Base-by-base conservation (phyloP, 2,329 filamentous ascomycete genomes). In the Fusarium anthophilum region DNA sequence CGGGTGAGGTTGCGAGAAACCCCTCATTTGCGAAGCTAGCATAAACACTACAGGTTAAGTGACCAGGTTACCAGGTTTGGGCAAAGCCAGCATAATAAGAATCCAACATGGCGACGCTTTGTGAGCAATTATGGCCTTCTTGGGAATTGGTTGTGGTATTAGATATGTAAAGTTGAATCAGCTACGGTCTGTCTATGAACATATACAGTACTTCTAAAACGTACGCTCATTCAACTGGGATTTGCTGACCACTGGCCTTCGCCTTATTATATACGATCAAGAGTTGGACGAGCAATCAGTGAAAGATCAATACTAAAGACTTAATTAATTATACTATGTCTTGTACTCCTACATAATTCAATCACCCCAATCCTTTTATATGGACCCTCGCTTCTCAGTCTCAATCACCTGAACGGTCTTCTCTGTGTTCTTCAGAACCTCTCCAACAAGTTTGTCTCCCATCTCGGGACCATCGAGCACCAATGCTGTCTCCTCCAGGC, bases 381-480 rank as follows among this genome's bases (percentile, higher is more conserved):
- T 4, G 1, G 56, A 61, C 10, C 28, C 22, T 17, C 28, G 32
- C 45, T 68, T 51, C 35, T 68, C 45, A 15, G 62, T 68, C 45
- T 68, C 65, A 1, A 47, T 26, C 5, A 68, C 63, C 6, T 68
- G 63, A 6, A 61, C 45, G 17, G 39, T 60, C 24, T 68, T 68
- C 14, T 67, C 65, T 0, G 65, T 68, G 12, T 68, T 68, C 18
- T 26, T 51, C 1, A 68, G 39, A 8, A 68, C 65, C 28, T 68
- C 63, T 24, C 65, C 65, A 8, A 68, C 63, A 8, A 68, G 65
- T 7, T 15, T 68, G 20, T 67, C 45, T 10, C 65, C 53, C 17
- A 60, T 45, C 53, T 68, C 65, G 4, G 55, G 30, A 14, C 92
- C 73, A 91, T 68, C 65, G 5, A 68, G 47, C 2, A 68, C 63